phyloP scores from a whole-genome alignment of 495 filamentous ascomycete species.

The Hypomontagnella submonticulosa region DNA sequence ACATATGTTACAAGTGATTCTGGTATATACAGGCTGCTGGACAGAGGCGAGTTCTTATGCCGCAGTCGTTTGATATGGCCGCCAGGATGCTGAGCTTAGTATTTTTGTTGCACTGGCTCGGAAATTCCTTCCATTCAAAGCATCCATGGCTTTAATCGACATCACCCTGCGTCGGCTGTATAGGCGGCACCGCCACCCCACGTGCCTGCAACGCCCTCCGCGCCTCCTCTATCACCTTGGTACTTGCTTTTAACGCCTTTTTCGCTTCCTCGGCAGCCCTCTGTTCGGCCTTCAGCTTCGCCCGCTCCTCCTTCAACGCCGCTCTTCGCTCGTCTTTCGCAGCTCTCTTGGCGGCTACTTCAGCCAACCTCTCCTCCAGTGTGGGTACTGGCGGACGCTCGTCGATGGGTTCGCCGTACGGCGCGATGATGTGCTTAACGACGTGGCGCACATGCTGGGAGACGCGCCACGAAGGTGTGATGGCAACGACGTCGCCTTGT shows the following conservation, averaged over 20 bases:
- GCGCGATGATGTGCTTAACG: constrained; percentile 79
- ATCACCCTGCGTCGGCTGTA: constrained; percentile 6
- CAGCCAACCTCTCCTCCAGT: constrained; percentile 67
- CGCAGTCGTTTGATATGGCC: neutral
- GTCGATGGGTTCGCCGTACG: constrained; percentile 70
- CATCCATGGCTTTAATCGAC: constrained; percentile 23
- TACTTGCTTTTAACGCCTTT: neutral
- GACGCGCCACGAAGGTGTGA: constrained; percentile 72
- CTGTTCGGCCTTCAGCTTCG: constrained; percentile 2
- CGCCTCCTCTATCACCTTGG: neutral
- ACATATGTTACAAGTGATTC: constrained; percentile 41
- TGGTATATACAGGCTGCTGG: constrained; percentile 38
- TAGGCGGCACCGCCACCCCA: too few species aligned
- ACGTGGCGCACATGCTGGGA: constrained; percentile 77
- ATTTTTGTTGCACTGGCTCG: neutral
- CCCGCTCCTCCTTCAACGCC: constrained; percentile 43
- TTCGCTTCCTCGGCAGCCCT: constrained; percentile 1
- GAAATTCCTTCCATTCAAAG: neutral
- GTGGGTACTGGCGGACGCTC: constrained; percentile 72
- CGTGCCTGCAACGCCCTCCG: neutral
- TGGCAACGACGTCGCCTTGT: constrained; percentile 82
- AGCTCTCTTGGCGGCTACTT: constrained; percentile 58
- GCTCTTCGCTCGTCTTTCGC: constrained; percentile 63
- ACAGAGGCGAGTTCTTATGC: constrained; percentile 6
- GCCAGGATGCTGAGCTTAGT: neutral